Conservation (phyloP, 2,329 filamentous ascomycete species). For the Hymenoscyphus fructigenus region DNA sequence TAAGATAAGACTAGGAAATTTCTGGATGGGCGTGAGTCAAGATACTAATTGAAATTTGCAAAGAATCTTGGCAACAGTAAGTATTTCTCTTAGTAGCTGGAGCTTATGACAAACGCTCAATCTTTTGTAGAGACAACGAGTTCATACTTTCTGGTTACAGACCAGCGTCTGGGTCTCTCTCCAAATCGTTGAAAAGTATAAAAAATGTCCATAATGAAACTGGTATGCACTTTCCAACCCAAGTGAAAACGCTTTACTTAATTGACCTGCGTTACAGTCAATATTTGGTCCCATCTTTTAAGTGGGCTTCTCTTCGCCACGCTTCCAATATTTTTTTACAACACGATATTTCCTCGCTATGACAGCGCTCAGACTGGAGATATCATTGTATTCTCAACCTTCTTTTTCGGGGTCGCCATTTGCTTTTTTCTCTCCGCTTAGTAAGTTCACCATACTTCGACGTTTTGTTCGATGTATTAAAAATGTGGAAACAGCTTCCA, state of each 20-base stretch:
- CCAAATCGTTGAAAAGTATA: constrained; percentile 12
- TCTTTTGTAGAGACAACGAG: background rate
- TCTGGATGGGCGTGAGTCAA: background rate
- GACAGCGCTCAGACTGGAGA: constrained; percentile 38
- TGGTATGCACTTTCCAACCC: background rate
- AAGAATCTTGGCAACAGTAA: constrained; percentile 4
- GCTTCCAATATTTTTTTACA: constrained; percentile 34
- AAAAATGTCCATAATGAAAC: constrained; percentile 19
- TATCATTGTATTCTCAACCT: constrained; percentile 41
- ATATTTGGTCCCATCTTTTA: constrained; percentile 47
- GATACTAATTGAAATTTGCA: background rate
- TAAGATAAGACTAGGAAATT: background rate
- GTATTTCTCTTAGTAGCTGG: background rate
- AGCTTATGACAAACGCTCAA: background rate
- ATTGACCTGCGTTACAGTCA: constrained; percentile 36
- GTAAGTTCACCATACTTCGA: constrained; percentile 18
- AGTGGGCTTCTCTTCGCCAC: constrained; percentile 39
- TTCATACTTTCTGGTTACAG: constrained; percentile 5
- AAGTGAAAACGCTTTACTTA: background rate
- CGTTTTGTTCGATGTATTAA: background rate
- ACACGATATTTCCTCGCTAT: constrained; percentile 36
- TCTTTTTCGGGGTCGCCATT: constrained; percentile 39
- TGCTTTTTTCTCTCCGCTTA: constrained; percentile 44
- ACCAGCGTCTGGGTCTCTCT: constrained; percentile 14
- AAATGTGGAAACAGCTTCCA: constrained; percentile 35